Percentiles rank a stretch among this genome's conserved stretches.
Conservation (phyloP, 495 filamentous ascomycete species). For the Penicillium fimorum region DNA sequence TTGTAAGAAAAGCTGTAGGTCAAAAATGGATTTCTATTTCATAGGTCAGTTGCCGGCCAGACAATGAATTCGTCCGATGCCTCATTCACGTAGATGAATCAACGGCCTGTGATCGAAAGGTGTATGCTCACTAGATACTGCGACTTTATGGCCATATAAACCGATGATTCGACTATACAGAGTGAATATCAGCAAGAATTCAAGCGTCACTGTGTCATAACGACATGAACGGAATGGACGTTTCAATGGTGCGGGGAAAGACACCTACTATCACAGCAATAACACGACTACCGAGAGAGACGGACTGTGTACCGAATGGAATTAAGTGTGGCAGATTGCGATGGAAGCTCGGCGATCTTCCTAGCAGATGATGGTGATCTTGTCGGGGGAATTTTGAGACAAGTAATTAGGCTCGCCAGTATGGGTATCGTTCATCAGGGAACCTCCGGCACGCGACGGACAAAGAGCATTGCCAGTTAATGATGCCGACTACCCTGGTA, state of each 20-base stretch:
- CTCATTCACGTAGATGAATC: not conserved
- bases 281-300: not conserved
- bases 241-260: not conserved
- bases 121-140: not conserved
- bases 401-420: not conserved
- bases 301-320: not conserved
- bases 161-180: not conserved
- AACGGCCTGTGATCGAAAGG: no score
- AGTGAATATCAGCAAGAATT: no score
- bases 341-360: not conserved
- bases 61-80: not conserved
- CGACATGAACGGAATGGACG: not conserved
- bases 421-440: not conserved
- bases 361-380: not conserved
- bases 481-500: conserved; percentile 10
- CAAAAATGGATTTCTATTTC: not conserved
- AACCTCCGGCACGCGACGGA: conserved; percentile 9
- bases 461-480: conserved; percentile 5
- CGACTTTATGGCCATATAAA: not conserved
- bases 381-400: not conserved
- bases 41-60: not conserved
- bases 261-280: not conserved
- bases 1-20: not conserved
- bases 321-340: not conserved
- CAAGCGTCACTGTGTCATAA: not conserved